Evolutionary conservation across 1,284 basidiomycete species (phyloP).

Genomic region (Marasmius oreades): DNA sequence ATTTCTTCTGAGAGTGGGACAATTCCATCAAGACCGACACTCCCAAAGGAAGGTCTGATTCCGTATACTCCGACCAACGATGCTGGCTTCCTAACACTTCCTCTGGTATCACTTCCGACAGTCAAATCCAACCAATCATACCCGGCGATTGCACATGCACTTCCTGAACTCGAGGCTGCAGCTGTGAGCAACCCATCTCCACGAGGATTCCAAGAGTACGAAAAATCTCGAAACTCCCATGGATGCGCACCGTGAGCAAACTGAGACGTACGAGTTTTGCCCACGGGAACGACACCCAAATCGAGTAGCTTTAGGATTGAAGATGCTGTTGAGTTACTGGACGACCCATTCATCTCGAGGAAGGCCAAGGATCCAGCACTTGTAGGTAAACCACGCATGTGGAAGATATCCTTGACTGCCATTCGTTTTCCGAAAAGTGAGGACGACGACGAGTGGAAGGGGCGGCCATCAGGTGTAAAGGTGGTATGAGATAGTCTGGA

Average conservation of each 20-base stretch:
- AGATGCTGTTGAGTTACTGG: constrained; percentile 33
- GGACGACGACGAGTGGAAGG: constrained; percentile 2
- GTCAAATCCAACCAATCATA: constrained; percentile 34
- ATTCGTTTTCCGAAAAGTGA: constrained; percentile 30
- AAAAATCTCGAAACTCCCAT: constrained; percentile 50
- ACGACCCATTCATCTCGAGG: constrained; percentile 24
- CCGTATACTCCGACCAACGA: constrained; percentile 33
- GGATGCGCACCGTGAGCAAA: constrained; percentile 54
- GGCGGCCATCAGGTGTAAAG: background rate
- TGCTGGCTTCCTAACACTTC: constrained; percentile 34
- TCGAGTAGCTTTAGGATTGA: constrained; percentile 43
- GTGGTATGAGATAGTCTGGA: constrained; percentile 23
- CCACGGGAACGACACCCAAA: constrained; percentile 47
- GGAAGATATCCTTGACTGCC: constrained; percentile 32
- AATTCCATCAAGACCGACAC: constrained; percentile 27
- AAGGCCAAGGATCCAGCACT: constrained; percentile 32
- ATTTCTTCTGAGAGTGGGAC: constrained; percentile 33
- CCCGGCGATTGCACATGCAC: constrained; percentile 32
- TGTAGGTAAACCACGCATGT: constrained; percentile 29
- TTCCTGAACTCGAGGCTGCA: constrained; percentile 33
- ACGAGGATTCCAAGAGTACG: constrained; percentile 50
- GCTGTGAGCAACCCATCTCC: constrained; percentile 46
- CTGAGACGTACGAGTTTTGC: constrained; percentile 51
- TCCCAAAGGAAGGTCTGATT: constrained; percentile 29
- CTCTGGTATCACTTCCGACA: constrained; percentile 33